Percentiles rank a stretch among this genome's conserved stretches.
These are phyloP conservation scores for Theobroma cacao DNA, from an alignment of 345 rosid genomes.

Conservation along the genomic window DNA sequence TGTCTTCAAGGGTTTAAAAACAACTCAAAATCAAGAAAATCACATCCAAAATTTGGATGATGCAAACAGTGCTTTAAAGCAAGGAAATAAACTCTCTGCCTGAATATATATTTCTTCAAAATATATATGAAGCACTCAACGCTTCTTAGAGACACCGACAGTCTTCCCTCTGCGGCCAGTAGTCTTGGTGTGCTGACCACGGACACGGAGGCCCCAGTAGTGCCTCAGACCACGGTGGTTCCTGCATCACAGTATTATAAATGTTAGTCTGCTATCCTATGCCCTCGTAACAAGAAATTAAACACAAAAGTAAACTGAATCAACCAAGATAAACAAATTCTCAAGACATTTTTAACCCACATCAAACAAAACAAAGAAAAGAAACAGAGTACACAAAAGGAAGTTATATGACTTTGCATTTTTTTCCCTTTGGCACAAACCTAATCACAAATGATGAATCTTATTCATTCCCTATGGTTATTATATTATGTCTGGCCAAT, in stretches of 20 bases:
- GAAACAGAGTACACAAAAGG: background rate
- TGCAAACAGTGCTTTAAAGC: background rate
- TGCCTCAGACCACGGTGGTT: constrained; percentile 97
- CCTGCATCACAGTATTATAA: constrained; percentile 30
- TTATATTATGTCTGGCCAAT: background rate
- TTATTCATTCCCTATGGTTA: too few relatives aligned
- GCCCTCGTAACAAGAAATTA: background rate
- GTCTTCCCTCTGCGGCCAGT: constrained; percentile 88
- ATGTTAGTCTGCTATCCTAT: background rate
- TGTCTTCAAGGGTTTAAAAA: background rate
- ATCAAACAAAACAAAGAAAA: background rate
- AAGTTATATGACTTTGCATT: background rate
- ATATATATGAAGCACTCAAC: constrained; percentile 20
- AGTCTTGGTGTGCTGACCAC: constrained; percentile 98
- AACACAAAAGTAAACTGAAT: background rate
- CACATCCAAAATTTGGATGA: constrained; percentile 2
- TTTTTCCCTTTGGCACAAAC: too few relatives aligned
- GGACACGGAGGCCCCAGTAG: constrained; percentile 97
- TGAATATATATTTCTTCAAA: background rate
- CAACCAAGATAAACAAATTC: background rate
- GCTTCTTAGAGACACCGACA: constrained; percentile 77
- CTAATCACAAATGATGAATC: background rate
- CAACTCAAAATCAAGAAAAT: background rate
- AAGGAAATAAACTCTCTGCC: background rate
- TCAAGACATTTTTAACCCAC: background rate